Base-by-base conservation (phyloP, 2,329 filamentous ascomycete species). In the Chalaropsis thielavioides region DNA sequence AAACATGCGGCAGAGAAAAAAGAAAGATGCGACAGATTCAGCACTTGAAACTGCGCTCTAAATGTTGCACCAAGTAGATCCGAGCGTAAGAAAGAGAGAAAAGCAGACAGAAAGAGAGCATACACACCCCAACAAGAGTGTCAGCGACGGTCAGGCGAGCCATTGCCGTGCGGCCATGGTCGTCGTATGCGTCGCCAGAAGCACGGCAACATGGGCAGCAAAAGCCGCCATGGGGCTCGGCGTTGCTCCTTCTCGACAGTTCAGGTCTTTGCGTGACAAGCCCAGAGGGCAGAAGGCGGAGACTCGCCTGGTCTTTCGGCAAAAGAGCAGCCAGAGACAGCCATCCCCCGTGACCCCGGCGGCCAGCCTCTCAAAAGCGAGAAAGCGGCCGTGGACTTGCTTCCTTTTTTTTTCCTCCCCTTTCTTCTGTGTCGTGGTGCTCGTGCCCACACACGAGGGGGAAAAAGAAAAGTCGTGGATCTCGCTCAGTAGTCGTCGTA, bases 401-500 rank as follows among this genome's bases (percentile, higher is more conserved):
- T 3, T 49, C 46, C 13, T 8, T 22, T 19, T 49, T 19, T 24
- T 49, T n/a, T 31, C 31, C n/a, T 49, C 46, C 13, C 4, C 7
- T 19, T 49, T 19, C 10, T 49, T n/a, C 6, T 6, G 51, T n/a
- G 7, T 56, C 5, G 27, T 35, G 17, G 11, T n/a, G 17, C 27
- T 17, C 27, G 22, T 8, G 8, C 15, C 17, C 7, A 35, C 7
- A 35, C 49, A 54, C 49, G 24, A 15, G 24, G 15, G 11, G 51
- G 11, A 56, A 49, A 31, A 19, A 49, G 7, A 22, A 49, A 49
- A 49, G 51, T 15, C 22, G 27, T 56, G 22, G 22, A 56, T 49
- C 51, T 46, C 61, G 61, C 64, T 66, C 44, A 66, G 44, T 64
- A 66, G 40, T 67, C 65, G 58, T 68, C 68, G 38, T 68, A 66